Base-by-base conservation (phyloP, 306 rosid genomes). In the Canavalia ensiformis region DNA sequence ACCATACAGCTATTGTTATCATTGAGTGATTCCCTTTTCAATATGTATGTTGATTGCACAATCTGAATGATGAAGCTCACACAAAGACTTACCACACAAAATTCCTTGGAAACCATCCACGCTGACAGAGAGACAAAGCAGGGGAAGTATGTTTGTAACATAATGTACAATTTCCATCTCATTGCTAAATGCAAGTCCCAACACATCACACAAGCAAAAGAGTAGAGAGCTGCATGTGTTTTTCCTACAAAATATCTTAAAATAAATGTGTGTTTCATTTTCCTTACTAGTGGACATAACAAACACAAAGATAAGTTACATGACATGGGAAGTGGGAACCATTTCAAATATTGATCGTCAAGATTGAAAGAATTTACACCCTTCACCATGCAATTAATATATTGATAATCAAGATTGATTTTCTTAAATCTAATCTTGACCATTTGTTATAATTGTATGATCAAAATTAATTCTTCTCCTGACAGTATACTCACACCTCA, bases 171-270 rank as follows among this genome's bases (percentile, higher is more conserved):
- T 82, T 63, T 80, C 75, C 54, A 54, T 65, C 46, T 85, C 90
- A 25, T 46, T 70, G 76, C 88, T 85, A 65, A 80, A 90, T 77
- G 87, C 89, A 72, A 47, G 68, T 44, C 94, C 94, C 74, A 85
- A 41, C 25, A 83, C 54, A 60, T 75, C 62, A 4, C 70, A 82
- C 56, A 76, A 46, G 28, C 76, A 78, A 54, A 85, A 87, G 51
- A 89, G 85, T 5, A 72, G 31, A 12, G 80, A 1, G 90, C 88
- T 52, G 71, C 90, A 28, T 67, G 28, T 12, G 87, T 77, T 57
- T 77, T 80, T 30, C 86, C 88, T 90, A 25, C 72, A 65, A 56
- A 57, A 58, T 5, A 9, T 58, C 25, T 18, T 18, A 18, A 18
- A 18, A 18, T 18, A 18, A 35, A 5, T 13, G 45, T 58, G n/a